A percentile compares a stretch with the other conserved stretches of the same genome.
Conservation (phyloP, 495 filamentous ascomycete species). For the Cercophora sp. region DNA sequence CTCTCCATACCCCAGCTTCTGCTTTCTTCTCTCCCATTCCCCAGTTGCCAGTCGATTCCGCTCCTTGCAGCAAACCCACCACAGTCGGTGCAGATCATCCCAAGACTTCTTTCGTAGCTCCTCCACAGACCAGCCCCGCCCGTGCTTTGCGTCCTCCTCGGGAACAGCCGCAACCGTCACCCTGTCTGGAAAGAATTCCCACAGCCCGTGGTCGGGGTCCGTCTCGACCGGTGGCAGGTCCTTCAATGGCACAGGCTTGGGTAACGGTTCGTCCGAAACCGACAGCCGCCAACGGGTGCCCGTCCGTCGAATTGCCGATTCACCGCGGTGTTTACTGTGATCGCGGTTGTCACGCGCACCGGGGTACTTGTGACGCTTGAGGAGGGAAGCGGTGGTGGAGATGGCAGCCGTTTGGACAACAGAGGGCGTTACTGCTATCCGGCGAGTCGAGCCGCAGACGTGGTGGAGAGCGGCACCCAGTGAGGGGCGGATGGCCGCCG, state of each 20-base stretch:
- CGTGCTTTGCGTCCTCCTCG: conserved; percentile 61
- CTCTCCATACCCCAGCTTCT: conserved; percentile 65
- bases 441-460: conserved; percentile 1
- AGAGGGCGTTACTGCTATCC: not conserved
- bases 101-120: conserved; percentile 86
- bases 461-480: conserved; percentile 27
- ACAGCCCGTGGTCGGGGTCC: conserved; percentile 82
- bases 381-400: conserved; percentile 34
- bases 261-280: conserved; percentile 66
- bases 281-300: conserved; percentile 68
- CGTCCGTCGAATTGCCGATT: conserved; percentile 73
- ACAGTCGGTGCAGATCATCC: conserved; percentile 88
- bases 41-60: conserved; percentile 85
- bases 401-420: conserved; percentile 21
- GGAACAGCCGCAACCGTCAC: conserved; percentile 63
- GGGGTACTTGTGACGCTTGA: conserved; percentile 33
- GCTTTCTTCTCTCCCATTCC: conserved; percentile 56
- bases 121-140: conserved; percentile 79
- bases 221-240: conserved; percentile 49
- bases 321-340: conserved; percentile 66
- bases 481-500: conserved; percentile 41
- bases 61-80: conserved; percentile 95
- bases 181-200: conserved; percentile 77
- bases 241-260: conserved; percentile 70
- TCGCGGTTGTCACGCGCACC: conserved; percentile 49